Conservation (phyloP, 1,284 basidiomycete genomes). For the Mycena sp. region DNA sequence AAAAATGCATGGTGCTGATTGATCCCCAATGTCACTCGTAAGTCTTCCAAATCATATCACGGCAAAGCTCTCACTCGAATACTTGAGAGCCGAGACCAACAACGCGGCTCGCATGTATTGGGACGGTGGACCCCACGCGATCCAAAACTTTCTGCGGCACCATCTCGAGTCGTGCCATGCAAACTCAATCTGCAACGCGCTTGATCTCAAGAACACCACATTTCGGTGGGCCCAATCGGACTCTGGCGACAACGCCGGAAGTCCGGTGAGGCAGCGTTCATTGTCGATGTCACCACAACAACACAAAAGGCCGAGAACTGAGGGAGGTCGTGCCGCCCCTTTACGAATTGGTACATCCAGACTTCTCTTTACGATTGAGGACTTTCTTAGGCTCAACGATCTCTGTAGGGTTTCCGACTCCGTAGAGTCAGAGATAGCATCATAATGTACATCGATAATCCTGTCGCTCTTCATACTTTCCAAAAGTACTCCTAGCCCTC, state of each 20-base stretch:
- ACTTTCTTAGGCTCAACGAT: not conserved
- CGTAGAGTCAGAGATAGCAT: too few species aligned
- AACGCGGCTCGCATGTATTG: not conserved
- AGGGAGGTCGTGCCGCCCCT: too few species aligned
- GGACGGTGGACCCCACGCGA: not conserved
- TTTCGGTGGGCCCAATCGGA: too few species aligned
- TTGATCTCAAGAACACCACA: not conserved
- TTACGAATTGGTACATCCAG: too few species aligned
- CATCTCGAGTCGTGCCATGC: not conserved
- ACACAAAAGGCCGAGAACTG: not conserved
- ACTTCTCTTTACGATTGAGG: not conserved
- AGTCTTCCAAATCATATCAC: not conserved
- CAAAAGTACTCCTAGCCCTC: too few species aligned
- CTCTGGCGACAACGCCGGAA: too few species aligned
- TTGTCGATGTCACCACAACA: not conserved
- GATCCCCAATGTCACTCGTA: not conserved
- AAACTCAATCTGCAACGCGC: not conserved
- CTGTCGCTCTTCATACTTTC: too few species aligned
- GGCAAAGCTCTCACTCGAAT: not conserved
- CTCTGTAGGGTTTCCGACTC: too few species aligned
- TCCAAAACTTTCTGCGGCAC: not conserved
- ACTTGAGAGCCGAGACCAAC: not conserved
- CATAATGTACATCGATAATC: too few species aligned
- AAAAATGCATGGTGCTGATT: not conserved
- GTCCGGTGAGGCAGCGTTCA: too few species aligned